Base-by-base conservation (phyloP, 2,329 filamentous ascomycete genomes). In the Chalaropsis thielavioides region DNA sequence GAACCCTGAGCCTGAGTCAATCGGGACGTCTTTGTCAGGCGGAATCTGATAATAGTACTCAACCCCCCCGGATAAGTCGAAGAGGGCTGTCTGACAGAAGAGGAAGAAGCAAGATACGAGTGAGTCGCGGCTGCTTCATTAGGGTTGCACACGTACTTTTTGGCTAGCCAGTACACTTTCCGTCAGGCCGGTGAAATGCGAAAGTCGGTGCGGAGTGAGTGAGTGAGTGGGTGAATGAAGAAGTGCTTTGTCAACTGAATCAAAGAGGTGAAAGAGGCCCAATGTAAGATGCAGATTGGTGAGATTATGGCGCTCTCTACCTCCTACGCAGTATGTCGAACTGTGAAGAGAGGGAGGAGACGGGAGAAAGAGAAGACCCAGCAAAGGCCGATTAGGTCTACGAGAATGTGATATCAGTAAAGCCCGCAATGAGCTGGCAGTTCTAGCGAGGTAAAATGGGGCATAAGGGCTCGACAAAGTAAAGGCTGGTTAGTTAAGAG, bases 101-200 rank as follows among this genome's bases (percentile, higher is more conserved):
- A 41, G 61, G 19, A 54, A 22, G n/a, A 61, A 44, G 15, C 13
- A 41, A 63, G n/a, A 63, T 63, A 40, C 17, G 31, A 56, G 51
- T 27, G 51, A 24, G 22, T 31, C n/a, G 44, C 41, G 40, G 7
- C 31, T 43, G 24, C 15, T 61, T 44, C 31, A 44, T 24, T 44
- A 61, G 38, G 59, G 40, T 61, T 61, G 59, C 59, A 61, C 59
- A 46, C 41, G 40, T 61, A 61, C 59, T 61, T 61, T 61, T 44
- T 19, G 41, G 46, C n/a, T 22, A 22, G 35, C 40, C 24, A 31
- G 22, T 56, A 56, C 51, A 17, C 51, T 56, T 27, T 56, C 24
- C 17, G 51, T 17, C 22, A 56, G 27, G 17, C 51, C 51, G 24
- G 17, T 56, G 51, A 31, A 31, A 27, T 56, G 51, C 22, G 22